Base-by-base conservation (phyloP, 176 grass and related monocot genomes). In the Saccharum officinarum region DNA sequence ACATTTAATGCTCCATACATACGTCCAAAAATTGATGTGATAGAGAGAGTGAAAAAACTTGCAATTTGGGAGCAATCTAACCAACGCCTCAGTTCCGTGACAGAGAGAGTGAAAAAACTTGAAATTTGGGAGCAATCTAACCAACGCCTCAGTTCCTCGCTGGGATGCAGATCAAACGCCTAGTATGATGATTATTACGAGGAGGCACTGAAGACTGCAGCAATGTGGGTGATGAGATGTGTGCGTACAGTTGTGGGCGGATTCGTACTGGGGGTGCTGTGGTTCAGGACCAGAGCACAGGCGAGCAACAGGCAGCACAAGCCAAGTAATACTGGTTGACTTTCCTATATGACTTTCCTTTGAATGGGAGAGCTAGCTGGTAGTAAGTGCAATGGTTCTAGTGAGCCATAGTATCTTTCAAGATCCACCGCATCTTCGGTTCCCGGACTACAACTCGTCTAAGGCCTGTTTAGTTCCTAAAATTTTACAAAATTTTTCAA, bases 241-340 rank as follows among this genome's bases (percentile, higher is more conserved):
- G 39, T 69, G 39, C 54, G 20, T n/a, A 59, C 55, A 59, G 55
- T 88, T 65, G 83, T 81, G 83, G 88, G 71, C 77, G 71, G 64
- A 89, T 74, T 71, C 80, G 33, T 12, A 47, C 37, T 39, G 59
- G 60, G 36, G 17, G 4, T 1, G 50, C 72, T 79, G 72, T 39
- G 54, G 55, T 47, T 45, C 57, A 80, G 82, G 87, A 82, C 69
- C 14, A 68, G 33, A 52, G 76, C 76, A 50, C 73, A 22, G 17
- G 63, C 73, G 63, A 54, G 42, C 33, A 50, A 69, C 26, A 44
- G 23, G 25, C 14, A 17, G 20, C 41, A 66, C 80, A 55, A 47
- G 46, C 67, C 30, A 71, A 30, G 42, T 64, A 80, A 46, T 65
- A 80, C 28, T 37, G 69, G 78, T 89, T 89, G 87, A 89, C 87